Evolutionary conservation across 768 basidiomycete genomes (phyloP), one percentile per base, ranked within the genome.

Genomic region (Exidia glandulosa): DNA sequence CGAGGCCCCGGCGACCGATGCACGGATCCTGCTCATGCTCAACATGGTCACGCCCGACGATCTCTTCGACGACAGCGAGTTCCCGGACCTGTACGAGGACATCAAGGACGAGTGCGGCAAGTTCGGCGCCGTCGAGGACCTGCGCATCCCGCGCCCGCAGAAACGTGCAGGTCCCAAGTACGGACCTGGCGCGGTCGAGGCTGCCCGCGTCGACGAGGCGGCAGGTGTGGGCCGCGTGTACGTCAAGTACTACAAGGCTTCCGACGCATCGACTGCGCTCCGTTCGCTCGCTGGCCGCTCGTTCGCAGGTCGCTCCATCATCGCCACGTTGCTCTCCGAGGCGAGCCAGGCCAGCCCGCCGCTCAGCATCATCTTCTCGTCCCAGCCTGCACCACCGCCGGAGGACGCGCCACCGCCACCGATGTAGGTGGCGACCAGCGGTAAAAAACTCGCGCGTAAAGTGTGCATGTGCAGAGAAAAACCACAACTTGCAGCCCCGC

Each of bases 1-100:
- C 58, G 88, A 89, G 67, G 41, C 52, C 25, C 75, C 74, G 57
- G 77, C 79, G 59, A 82, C 87, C 58, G 57, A 66, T 25, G 81
- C 91, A 30, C 85, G 91, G 36, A 94, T 96, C 68, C 81, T 99
- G 66, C 87, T 98, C 70, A 89, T 99, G 87, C 76, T 99, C 67
- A 99, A 98, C 80, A 99, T 99, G 96, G 93, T 99, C 64, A 90
- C 89, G 0, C 71, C 90, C 1, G 96, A 99, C 50, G 96, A 99
- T 68, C 81, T 99, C 54, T 71, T 80, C 19, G 86, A 92, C 66
- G 95, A 98, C 69, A 77, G 86, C 61, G 96, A 99, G 68, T 99
- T 96, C 70, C 84, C 84, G 27, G 96, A 99, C 66, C 82, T 99
- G 60, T 85, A 90, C 62, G 94, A 96, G 69, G 96, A 99, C 69